Conservation (phyloP, 495 filamentous ascomycete genomes). For the Penicillium coffeae region DNA sequence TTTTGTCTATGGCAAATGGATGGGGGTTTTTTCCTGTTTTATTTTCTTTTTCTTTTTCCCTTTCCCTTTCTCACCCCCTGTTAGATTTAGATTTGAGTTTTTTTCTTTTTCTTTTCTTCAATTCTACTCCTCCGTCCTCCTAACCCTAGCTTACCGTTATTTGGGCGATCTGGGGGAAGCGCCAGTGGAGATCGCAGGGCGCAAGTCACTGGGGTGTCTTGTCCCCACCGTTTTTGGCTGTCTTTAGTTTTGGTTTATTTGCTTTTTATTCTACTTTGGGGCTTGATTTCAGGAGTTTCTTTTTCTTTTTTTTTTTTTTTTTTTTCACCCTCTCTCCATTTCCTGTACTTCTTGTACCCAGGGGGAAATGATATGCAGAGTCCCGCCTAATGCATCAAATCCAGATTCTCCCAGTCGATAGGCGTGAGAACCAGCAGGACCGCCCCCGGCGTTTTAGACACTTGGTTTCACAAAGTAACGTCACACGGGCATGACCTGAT, state of each 20-base stretch:
- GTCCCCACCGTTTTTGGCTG: background rate
- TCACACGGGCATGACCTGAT: slow-evolving; percentile 33
- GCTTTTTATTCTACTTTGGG: background rate
- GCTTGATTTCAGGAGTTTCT: too few species aligned
- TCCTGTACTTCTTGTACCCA: slow-evolving; percentile 13
- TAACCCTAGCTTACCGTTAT: background rate
- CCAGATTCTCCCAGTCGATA: slow-evolving; percentile 12
- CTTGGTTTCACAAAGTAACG: slow-evolving; percentile 36
- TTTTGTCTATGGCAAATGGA: slow-evolving; percentile 6
- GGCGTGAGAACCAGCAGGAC: slow-evolving; percentile 20
- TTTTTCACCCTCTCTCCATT: slow-evolving; percentile 6
- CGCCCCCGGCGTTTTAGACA: slow-evolving; percentile 23
- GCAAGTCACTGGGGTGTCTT: slow-evolving; percentile 1
- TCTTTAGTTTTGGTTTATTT: background rate
- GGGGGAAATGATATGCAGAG: slow-evolving; percentile 29
- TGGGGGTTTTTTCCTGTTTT: slow-evolving; percentile 1
- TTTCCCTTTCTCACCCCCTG: background rate
- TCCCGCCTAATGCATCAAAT: slow-evolving; percentile 17
- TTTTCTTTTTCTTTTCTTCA: background rate
- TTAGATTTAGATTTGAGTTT: background rate
- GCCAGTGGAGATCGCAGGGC: background rate
- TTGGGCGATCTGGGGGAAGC: background rate
- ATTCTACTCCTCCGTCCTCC: background rate
- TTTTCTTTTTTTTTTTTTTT: slow-evolving; percentile 1
- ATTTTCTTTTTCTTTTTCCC: background rate